Base-by-base conservation (phyloP, 148 eudicot genomes). In the Heliosperma pusillum region DNA sequence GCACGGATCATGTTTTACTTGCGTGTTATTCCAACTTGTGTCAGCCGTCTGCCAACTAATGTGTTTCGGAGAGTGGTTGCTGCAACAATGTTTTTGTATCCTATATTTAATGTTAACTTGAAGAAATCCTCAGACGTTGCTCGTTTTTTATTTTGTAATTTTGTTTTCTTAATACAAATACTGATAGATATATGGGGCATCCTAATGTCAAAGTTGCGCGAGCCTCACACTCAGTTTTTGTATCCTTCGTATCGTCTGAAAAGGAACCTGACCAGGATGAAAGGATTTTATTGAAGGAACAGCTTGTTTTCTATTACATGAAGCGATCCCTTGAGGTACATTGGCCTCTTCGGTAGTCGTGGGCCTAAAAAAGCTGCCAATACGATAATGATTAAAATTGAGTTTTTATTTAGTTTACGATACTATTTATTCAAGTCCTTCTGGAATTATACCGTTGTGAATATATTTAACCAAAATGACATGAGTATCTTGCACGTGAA, bases 61-160 rank as follows among this genome's bases (percentile, higher is more conserved):
- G 81, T 80, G 30, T 93, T 93, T 74, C 79, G 85, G 78, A 80
- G 83, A 50, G 82, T 79, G 79, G 88, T 93, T 52, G 97, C 89
- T 45, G 87, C 98, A 66, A 85, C 86, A 57, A 88, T 91, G 91
- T 93, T 89, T 88, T 83, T 93, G 98, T 93, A 93, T 93, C 98
- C 97, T 86, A 21, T 69, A 56, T 21, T 22, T 29, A 10, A 44
- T 65, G 4, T 72, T 3, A 65, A 11, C n/a, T 55, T 60, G 8
- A 36, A 29, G 36, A 67, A 66, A 59, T 24, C 55, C 10, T 20
- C 15, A 22, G 27, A 25, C 42, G 62, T 5, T 40, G 26, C 36
- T 36, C 57, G 24, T 2, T 70, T 21, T 7, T 10, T 20, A 12
- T 72, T 30, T 33, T 74, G 15, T 63, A n/a, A 52, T 45, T 77